These are phyloP conservation scores for Cercospora beticola DNA, from an alignment of 2,329 filamentous ascomycete species.

Conservation along the genomic window DNA sequence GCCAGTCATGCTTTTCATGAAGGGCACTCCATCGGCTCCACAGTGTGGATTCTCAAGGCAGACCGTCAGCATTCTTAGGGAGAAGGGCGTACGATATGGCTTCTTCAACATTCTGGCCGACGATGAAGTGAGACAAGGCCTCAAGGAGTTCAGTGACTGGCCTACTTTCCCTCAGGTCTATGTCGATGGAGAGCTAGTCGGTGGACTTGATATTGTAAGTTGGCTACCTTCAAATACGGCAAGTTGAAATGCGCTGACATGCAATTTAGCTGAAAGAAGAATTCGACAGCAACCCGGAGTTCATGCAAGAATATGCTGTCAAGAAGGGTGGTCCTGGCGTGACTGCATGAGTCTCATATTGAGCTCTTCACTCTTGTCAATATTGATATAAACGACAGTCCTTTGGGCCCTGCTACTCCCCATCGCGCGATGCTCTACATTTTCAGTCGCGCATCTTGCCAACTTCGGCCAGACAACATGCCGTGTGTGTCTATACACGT, in stretches of 20 bases:
- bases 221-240: not conserved
- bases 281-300: slow-evolving; percentile 76
- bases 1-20: slow-evolving; percentile 98
- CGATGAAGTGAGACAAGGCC: slow-evolving; percentile 90
- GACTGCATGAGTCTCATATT: not conserved
- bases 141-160: slow-evolving; percentile 99
- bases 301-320: slow-evolving; percentile 70
- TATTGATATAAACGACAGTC: not conserved
- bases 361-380: not conserved
- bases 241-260: not conserved
- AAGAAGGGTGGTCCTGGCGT: slow-evolving; percentile 19
- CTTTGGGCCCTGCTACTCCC: not conserved
- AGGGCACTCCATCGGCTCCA: slow-evolving; percentile 83
- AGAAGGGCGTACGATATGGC: slow-evolving; percentile 90
- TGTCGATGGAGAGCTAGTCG: slow-evolving; percentile 85
- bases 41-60: slow-evolving; percentile 94
- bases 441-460: not conserved
- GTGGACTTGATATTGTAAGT: slow-evolving; percentile 92
- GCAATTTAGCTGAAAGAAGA: slow-evolving; percentile 81
- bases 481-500: not conserved
- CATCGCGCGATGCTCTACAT: not conserved
- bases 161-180: slow-evolving; percentile 96
- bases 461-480: not conserved
- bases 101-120: slow-evolving; percentile 99
- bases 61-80: slow-evolving; percentile 79